A percentile compares a stretch with the other conserved stretches of the same genome.
Conservation (phyloP, 768 basidiomycete species). For the Mycena metata region DNA sequence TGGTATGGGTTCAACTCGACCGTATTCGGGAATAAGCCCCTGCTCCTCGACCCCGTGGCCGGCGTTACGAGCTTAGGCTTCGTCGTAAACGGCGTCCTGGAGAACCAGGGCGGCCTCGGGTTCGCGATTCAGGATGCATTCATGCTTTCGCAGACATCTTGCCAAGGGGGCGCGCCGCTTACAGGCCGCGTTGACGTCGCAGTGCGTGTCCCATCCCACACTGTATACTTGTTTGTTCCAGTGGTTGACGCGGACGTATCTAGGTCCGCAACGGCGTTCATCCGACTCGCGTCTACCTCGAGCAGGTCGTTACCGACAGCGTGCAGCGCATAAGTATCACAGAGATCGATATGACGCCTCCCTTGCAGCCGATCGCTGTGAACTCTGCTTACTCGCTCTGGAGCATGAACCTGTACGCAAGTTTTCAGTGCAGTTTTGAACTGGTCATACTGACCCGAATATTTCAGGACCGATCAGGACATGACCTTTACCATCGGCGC, state of each 20-base stretch:
- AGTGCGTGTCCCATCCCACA: constrained; percentile 12
- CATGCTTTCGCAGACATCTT: constrained; percentile 19
- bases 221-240: background rate
- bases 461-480: constrained; percentile 18
- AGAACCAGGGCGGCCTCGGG: constrained; percentile 19
- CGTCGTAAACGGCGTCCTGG: constrained; percentile 12
- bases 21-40: background rate
- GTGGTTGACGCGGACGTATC: constrained; percentile 1
- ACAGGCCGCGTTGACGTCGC: constrained; percentile 23
- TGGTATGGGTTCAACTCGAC: constrained; percentile 25
- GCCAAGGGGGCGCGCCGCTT: background rate
- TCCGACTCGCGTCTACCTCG: constrained; percentile 14
- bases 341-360: constrained; percentile 14
- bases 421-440: constrained; percentile 18
- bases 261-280: constrained; percentile 20
- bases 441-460: constrained; percentile 10
- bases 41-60: constrained; percentile 13
- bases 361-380: constrained; percentile 3
- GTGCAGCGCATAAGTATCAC: constrained; percentile 1
- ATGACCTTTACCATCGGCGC: constrained; percentile 21
- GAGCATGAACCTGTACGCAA: constrained; percentile 17
- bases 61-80: constrained; percentile 24
- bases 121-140: constrained; percentile 25
- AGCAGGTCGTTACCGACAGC: constrained; percentile 7
- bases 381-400: constrained; percentile 12